Evolutionary conservation across 116 monocot species (phyloP), one percentile per base, ranked within the genome.

Genomic region (Iris pallida): DNA sequence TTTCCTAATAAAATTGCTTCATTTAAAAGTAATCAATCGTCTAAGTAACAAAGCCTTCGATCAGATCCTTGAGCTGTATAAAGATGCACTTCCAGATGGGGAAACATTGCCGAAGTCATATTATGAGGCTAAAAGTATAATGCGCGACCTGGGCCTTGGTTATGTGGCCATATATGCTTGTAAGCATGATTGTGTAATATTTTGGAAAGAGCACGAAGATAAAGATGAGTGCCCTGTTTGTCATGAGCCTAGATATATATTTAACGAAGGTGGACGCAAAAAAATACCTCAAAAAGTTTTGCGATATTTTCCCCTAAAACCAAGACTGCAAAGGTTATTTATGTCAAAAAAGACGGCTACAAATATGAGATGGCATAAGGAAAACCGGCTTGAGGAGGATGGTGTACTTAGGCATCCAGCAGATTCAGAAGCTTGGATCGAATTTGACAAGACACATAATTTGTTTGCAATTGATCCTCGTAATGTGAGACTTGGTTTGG

Each of bases 271-370:
- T 30, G 30, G 30, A 30, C 30, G 20, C 1, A 65, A 3, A n/a
- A 65, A 65, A 8, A 48, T 18, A 11, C 47, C 60, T 19, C 17
- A n/a, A 7, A 71, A 71, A 14, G 47, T 48, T 45, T 47, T 71
- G 5, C 45, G 59, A 14, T 71, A 71, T 48, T 71, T 71, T 48
- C 59, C 71, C 16, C 48, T 71, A 17, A 71, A 45, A 49, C 71
- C 71, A 30, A 71, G 59, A 30, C 16, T 61, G 0, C 15, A 59
- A 8, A 57, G 60, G 13, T 20, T 59, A 47, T 71, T 48, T 71
- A 46, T 60, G 7, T 46, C 17, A 17, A 20, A 16, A 12, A 0
- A 71, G 7, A 61, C 47, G 9, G 42, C 71, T 43, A 8, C 17
- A 12, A 42, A 58, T 5, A 58, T 71, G 58, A 44, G 71, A 49